A percentile compares a stretch with the other conserved stretches of the same genome.
Evolutionary conservation across 352 stramenopile species (phyloP).

Genomic region (Blastocystis sp.): DNA sequence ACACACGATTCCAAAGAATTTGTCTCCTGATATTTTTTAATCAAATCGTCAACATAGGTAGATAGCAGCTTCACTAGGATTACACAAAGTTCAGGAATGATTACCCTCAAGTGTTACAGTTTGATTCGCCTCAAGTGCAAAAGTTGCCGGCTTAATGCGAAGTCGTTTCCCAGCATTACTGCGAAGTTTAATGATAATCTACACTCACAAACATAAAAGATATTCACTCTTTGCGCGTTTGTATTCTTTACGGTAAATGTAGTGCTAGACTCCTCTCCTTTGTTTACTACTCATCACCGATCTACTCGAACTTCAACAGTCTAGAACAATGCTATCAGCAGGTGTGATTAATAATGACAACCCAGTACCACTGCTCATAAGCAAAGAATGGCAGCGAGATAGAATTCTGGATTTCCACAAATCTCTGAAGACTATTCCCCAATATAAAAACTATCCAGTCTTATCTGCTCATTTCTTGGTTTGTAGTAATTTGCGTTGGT

Average conservation of each 20-base stretch:
- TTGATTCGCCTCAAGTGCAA: slow-evolving; percentile 27
- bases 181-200: slow-evolving; percentile 40
- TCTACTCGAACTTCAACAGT: not conserved
- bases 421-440: not conserved
- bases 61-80: slow-evolving; percentile 1
- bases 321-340: not conserved
- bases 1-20: slow-evolving; percentile 4
- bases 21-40: not conserved
- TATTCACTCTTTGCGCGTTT: not conserved
- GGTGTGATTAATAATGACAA: not conserved
- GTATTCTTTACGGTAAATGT: slow-evolving; percentile 1
- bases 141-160: not conserved
- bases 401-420: not conserved
- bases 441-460: not conserved
- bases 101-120: slow-evolving; percentile 1
- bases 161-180: slow-evolving; percentile 33
- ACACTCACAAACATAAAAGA: not conserved
- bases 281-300: not conserved
- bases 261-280: not conserved
- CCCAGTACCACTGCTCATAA: not conserved
- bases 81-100: not conserved
- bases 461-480: not conserved
- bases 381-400: not conserved
- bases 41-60: slow-evolving; percentile 13
- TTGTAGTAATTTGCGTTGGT: not conserved